A percentile compares a stretch with the other conserved stretches of the same genome.
Evolutionary conservation across 768 basidiomycete species (phyloP).

Genomic region (Ramaria sp.): DNA sequence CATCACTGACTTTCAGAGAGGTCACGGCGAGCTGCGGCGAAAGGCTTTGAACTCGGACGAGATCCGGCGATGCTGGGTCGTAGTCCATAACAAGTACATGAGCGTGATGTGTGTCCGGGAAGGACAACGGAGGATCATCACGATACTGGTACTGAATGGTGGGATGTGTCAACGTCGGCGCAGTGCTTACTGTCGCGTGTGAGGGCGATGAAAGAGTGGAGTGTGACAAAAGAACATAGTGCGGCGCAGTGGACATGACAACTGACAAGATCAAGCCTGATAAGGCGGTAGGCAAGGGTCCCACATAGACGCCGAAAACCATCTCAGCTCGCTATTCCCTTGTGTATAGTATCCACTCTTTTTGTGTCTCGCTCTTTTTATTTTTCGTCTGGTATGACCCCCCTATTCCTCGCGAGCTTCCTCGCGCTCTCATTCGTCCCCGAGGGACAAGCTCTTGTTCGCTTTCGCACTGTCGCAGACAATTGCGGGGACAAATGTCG

Average conservation of each 20-base stretch:
- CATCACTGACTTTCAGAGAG: conserved; percentile 56
- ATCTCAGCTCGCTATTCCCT: background rate
- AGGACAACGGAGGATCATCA: conserved; percentile 61
- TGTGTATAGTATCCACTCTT: conserved; percentile 18
- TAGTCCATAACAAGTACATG: conserved; percentile 68
- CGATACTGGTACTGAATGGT: conserved; percentile 72
- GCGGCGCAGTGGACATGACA: conserved; percentile 31
- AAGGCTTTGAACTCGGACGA: conserved; percentile 29
- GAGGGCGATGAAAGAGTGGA: conserved; percentile 31
- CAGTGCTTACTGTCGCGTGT: conserved; percentile 20
- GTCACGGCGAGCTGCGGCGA: conserved; percentile 38
- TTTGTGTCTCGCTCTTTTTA: conserved; percentile 16
- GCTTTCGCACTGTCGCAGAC: conserved; percentile 18
- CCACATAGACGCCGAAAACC: background rate
- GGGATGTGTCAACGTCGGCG: conserved; percentile 44
- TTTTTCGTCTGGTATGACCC: background rate
- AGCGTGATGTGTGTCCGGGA: conserved; percentile 41
- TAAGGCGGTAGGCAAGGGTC: background rate
- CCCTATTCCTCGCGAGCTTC: conserved; percentile 20
- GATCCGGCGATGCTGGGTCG: conserved; percentile 32
- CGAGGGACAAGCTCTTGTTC: conserved; percentile 28
- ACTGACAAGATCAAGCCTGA: background rate
- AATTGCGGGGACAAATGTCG: conserved; percentile 31
- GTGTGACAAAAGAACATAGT: conserved; percentile 60
- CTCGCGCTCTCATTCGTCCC: conserved; percentile 19